Evolutionary conservation across 768 basidiomycete species (phyloP), one percentile per base, ranked within the genome.

Genomic region (Austroboletus eburneus): DNA sequence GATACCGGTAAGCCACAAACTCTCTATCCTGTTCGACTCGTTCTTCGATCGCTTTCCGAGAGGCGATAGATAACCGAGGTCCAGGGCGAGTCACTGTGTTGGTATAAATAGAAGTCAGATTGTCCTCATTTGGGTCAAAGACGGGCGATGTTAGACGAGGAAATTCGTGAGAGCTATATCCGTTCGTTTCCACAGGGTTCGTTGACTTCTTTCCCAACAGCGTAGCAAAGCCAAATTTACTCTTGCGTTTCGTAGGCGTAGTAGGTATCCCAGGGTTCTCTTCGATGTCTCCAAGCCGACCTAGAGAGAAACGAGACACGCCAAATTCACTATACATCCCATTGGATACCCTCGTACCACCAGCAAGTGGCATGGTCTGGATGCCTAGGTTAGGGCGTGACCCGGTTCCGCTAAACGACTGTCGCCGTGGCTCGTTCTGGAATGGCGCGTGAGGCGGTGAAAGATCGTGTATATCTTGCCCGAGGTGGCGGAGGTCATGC

Each of bases 1-100:
- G 90, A 64, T 92, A 92, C 33, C 89, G 80, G 62, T 91, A 91
- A 4, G 89, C 87, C 49, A 91, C 81, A 59, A 92, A 91, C 16
- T 91, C 86, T 3, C 78, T 66, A 62, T 90, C 88, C 65, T 87
- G 90, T n/a, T 83, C 76, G n/a, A 92, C 87, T 18, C 88, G 73
- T 55, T 84, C 80, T 56, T 87, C 86, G 45, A 89, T 72, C 39
- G 80, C 80, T 70, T 81, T 89, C 46, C 83, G 77, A 16, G 84
- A 82, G 9, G 75, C 73, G 17, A 81, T 70, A 34, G 85, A 86
- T 72, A 81, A 72, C 43, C 85, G 74, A 39, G 79, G 69, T 25
- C 65, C 69, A 8, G 69, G 72, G 21, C 79, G 69, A 27, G 79
- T 77, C 17, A 70, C 69, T 8, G 79, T 75, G 23, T 71, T 70